phyloP scores from a whole-genome alignment of 352 stramenopile species.

The Pythium monospermum region DNA sequence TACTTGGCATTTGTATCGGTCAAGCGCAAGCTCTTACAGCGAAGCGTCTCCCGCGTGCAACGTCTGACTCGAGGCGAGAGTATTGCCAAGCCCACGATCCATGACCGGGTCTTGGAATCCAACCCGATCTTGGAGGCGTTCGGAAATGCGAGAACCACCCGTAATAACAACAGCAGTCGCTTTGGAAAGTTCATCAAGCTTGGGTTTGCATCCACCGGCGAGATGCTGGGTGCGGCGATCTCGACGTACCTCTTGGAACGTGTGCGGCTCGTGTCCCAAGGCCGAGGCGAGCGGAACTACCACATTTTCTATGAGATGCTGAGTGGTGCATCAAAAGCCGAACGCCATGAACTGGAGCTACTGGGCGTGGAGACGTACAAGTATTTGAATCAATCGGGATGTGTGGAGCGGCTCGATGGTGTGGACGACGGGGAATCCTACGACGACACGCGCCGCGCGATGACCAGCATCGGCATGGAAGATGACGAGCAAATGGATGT shows the following conservation, averaged over 20 bases:
- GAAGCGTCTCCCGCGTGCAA: neutral
- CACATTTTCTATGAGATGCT: conserved; percentile 98
- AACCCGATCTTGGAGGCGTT: conserved; percentile 96
- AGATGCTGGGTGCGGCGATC: conserved; percentile 77
- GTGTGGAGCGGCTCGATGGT: conserved; percentile 63
- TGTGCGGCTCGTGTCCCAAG: conserved; percentile 90
- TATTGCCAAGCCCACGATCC: conserved; percentile 43
- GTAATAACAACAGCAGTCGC: conserved; percentile 95
- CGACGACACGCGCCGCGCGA: conserved; percentile 59
- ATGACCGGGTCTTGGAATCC: conserved; percentile 89
- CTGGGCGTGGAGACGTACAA: conserved; percentile 52
- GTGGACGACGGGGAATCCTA: conserved; percentile 82
- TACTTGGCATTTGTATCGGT: conserved; percentile 91
- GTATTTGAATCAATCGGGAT: conserved; percentile 85
- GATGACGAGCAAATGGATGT: conserved; percentile 74
- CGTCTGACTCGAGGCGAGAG: neutral
- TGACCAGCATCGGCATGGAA: conserved; percentile 80
- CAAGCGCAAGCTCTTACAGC: conserved; percentile 15
- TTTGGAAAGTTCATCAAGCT: conserved; percentile 98
- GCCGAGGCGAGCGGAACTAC: conserved; percentile 95
- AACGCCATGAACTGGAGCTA: conserved; percentile 47
- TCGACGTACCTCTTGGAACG: conserved; percentile 96
- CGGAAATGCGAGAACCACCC: conserved; percentile 93
- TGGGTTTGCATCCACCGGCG: conserved; percentile 69
- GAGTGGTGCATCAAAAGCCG: conserved; percentile 54